Percentiles rank a stretch among this genome's conserved stretches.
Conservation (phyloP, 768 basidiomycete genomes). For the Megacollybia marginata region DNA sequence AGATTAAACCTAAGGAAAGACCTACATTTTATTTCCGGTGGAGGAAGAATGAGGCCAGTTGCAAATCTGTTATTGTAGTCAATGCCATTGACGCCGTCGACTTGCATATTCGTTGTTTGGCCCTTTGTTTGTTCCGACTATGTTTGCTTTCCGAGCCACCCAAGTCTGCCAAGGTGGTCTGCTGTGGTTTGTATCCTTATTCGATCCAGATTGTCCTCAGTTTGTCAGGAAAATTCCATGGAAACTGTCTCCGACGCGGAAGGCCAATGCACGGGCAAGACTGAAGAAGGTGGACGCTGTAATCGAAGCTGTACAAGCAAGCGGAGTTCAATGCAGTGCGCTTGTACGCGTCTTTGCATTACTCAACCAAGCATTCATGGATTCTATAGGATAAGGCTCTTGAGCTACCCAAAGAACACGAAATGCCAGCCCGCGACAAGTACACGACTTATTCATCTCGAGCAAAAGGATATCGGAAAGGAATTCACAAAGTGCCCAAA, state of each 20-base stretch:
- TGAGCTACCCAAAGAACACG: constrained; percentile 84
- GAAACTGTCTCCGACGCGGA: constrained; percentile 86
- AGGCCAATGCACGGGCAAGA: constrained; percentile 83
- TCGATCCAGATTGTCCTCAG: background rate
- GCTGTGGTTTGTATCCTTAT: constrained; percentile 55
- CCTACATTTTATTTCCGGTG: constrained; percentile 91
- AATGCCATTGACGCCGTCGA: constrained; percentile 22
- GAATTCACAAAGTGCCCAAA: constrained; percentile 96
- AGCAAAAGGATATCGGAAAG: constrained; percentile 76
- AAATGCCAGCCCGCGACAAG: constrained; percentile 91
- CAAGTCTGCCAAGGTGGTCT: constrained; percentile 67
- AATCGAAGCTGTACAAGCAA: constrained; percentile 78
- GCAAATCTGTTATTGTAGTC: constrained; percentile 49
- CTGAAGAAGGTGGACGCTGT: constrained; percentile 92
- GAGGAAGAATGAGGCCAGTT: constrained; percentile 88
- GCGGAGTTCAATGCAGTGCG: constrained; percentile 71
- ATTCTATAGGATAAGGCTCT: constrained; percentile 56
- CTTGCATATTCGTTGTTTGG: constrained; percentile 60
- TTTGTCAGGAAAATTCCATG: constrained; percentile 84
- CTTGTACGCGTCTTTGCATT: constrained; percentile 44
- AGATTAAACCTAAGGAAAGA: constrained; percentile 9
- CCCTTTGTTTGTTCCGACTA: background rate
- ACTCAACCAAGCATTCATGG: background rate
- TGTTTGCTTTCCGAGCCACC: constrained; percentile 61
- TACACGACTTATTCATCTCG: constrained; percentile 84